Base-by-base conservation (phyloP, 805 yeast species). In the Ascoidea asiatica region DNA sequence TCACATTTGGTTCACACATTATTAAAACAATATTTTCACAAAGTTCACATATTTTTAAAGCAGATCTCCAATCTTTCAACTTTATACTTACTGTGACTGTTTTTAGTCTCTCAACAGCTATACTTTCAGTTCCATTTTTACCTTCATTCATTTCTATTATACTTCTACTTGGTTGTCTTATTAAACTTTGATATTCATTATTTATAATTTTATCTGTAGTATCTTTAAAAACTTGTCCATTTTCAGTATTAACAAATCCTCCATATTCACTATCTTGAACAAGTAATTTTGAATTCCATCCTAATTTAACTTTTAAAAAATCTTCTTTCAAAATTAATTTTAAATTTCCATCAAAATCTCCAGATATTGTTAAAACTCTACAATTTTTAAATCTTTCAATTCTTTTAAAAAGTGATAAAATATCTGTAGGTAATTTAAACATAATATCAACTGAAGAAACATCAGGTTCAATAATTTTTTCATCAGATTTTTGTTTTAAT, bases 1-100 rank as follows among this genome's bases (percentile, higher is more conserved):
- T 71, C 2, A 77, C 77, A 45, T 75, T 75, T 38, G 68, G 64
- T 19, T 77, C 72, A 6, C 78, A 67, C 21, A 84, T 63, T 33
- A 79, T 70, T 38, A 84, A 56, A 6, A 80, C 70, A 42, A 79
- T 73, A 5, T 76, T 75, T 46, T 75, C 74, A 55, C 86, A 78
- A 2, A 72, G 64, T 22, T 76, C 77, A 42, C 80, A 75, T 36
- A 83, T 65, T 53, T 66, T 72, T 4, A 78, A 65, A 1, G 85
- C 83, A 48, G 76, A 61, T 52, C 69, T 77, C 90, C 90, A 83
- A 56, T 81, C 86, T 52, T 66, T 73, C 20, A 76, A 61, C 51
- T 68, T 69, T 22, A 83, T 73, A 21, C 67, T 61, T 2, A 81
- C 69, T 37, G 67, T 75, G 45, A 61, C 59, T 17, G 66, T 72